These are phyloP conservation scores for Debaryomyces singareniensis DNA, from an alignment of 1,139 yeast genomes.

Conservation along the genomic window DNA sequence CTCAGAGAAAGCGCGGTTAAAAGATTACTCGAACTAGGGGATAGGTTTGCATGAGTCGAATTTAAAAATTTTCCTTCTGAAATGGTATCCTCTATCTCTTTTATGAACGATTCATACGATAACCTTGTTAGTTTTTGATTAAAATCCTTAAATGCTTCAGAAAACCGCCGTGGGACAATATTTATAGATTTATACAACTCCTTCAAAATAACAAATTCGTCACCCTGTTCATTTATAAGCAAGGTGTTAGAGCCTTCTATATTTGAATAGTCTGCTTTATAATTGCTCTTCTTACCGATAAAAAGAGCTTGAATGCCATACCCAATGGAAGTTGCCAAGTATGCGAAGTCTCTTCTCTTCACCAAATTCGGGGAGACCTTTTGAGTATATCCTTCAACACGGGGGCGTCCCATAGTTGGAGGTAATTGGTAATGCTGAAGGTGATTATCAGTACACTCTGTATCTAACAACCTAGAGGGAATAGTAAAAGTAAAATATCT, in stretches of 20 bases:
- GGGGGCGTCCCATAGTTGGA: constrained; percentile 30
- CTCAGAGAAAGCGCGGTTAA: neutral
- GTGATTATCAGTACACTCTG: constrained; percentile 27
- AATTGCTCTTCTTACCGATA: constrained; percentile 32
- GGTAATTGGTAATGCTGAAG: constrained; percentile 31
- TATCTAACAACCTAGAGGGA: constrained; percentile 34
- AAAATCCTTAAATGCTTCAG: neutral
- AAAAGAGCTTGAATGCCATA: constrained; percentile 37
- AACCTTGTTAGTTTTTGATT: neutral
- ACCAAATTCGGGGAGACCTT: constrained; percentile 1
- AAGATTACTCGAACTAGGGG: neutral
- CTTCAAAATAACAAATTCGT: constrained; percentile 36
- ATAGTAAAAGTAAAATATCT: constrained; percentile 37
- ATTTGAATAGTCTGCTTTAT: constrained; percentile 13
- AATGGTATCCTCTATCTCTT: neutral
- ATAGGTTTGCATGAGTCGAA: neutral
- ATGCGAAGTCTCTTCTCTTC: constrained; percentile 17
- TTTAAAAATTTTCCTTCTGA: neutral
- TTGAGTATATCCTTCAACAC: constrained; percentile 10
- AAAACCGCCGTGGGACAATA: constrained; percentile 16
- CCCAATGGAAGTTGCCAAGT: constrained; percentile 24
- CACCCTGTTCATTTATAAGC: constrained; percentile 32
- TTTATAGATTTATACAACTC: constrained; percentile 24
- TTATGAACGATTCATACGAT: neutral
- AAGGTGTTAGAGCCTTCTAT: constrained; percentile 15